phyloP scores from a whole-genome alignment of 2,329 filamentous ascomycete species.

The Fusarium solani-melongenae region DNA sequence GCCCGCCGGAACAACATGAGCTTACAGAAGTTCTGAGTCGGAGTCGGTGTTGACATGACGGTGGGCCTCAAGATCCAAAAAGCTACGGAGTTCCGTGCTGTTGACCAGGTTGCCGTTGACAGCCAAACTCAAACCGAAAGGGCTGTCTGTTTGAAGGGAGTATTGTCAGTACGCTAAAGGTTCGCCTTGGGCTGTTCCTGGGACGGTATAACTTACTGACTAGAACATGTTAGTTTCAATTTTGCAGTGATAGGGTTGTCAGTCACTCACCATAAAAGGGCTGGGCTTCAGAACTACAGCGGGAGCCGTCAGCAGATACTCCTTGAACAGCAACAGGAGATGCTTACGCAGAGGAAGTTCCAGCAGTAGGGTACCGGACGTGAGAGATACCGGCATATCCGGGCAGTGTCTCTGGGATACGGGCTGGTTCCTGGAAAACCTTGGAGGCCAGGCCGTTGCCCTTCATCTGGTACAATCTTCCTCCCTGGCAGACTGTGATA shows the following conservation, averaged over 20 bases:
- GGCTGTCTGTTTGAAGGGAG: slow-evolving; percentile 68
- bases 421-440: neutral
- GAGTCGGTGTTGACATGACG: slow-evolving; percentile 91
- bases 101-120: slow-evolving; percentile 93
- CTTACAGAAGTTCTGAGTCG: slow-evolving; percentile 67
- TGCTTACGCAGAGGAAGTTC: slow-evolving; percentile 69
- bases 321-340: neutral
- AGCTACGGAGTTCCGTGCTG: slow-evolving; percentile 73
- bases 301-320: neutral
- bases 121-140: slow-evolving; percentile 34
- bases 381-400: slow-evolving; percentile 67
- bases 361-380: slow-evolving; percentile 88
- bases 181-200: neutral
- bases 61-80: slow-evolving; percentile 81
- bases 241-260: neutral
- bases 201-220: neutral
- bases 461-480: slow-evolving; percentile 88
- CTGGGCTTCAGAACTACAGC: slow-evolving; percentile 81
- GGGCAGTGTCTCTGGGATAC: neutral
- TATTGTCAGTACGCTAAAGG: neutral
- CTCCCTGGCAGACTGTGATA: slow-evolving; percentile 81
- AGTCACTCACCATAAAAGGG: slow-evolving; percentile 75
- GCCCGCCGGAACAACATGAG: neutral
- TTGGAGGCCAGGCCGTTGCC: slow-evolving; percentile 78
- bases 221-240: neutral